A percentile compares a stretch with the other conserved stretches of the same genome.
These are phyloP conservation scores for Phytophthora colocasiae DNA, from an alignment of 352 stramenopile species.

Conservation along the genomic window DNA sequence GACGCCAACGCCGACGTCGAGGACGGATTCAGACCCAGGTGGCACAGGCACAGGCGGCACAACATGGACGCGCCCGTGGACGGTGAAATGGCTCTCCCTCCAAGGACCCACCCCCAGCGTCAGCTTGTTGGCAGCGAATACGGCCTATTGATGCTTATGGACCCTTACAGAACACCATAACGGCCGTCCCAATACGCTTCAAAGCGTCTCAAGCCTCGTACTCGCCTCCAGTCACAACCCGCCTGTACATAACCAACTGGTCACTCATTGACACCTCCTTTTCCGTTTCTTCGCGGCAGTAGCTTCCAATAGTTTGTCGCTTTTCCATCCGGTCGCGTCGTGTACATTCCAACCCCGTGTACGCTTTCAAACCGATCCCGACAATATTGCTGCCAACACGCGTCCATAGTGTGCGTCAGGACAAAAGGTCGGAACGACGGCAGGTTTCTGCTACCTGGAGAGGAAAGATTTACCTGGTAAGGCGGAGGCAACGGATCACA, in stretches of 20 bases:
- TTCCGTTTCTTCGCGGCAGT: too few species aligned
- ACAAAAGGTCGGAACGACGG: slow-evolving; percentile 15
- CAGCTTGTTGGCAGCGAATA: slow-evolving; percentile 9
- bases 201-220: background rate
- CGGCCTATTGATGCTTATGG: background rate
- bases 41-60: background rate
- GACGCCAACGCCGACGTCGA: slow-evolving; percentile 10
- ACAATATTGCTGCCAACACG: slow-evolving; percentile 4
- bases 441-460: background rate
- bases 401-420: slow-evolving; percentile 22
- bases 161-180: background rate
- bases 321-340: background rate
- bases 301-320: background rate
- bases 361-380: background rate
- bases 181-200: slow-evolving; percentile 14
- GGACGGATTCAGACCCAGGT: background rate
- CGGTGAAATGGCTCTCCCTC: background rate
- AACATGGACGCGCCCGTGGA: slow-evolving; percentile 12
- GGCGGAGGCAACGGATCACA: background rate
- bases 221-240: background rate
- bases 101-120: background rate
- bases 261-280: background rate
- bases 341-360: too few species aligned
- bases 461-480: background rate
- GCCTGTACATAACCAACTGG: slow-evolving; percentile 7